Base-by-base conservation (phyloP, 805 yeast genomes). In the Grigorovia humatica region DNA sequence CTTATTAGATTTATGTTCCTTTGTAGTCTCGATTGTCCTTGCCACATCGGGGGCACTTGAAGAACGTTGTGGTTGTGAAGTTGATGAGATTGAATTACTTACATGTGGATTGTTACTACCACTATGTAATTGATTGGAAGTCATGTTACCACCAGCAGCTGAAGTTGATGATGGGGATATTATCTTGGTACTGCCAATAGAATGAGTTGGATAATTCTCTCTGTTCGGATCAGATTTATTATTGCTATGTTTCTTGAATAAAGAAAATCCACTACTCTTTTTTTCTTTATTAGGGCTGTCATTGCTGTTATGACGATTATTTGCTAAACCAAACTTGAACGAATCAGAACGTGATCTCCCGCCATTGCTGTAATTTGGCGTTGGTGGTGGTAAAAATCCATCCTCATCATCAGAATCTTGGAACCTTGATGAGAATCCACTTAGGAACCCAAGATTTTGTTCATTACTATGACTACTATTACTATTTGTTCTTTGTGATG, bases 321-420 rank as follows among this genome's bases (percentile, higher is more conserved):
- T 32, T 6, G 15, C 32, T 38, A 19, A 45, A 44, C 40, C 35
- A 40, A 32, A 44, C 11, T 48, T 50, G 47, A 47, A 54, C 59
- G 43, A 41, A 17, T 17, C 44, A 13, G 46, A 48, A 42, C 49
- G n/a, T n/a, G 41, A 23, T 23, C 49, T 41, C 23, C 43, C 46
- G 18, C 46, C 20, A 18, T 23, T 43, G 27, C 43, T n/a, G 6
- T 38, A 9, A 15, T 35, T 46, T 8, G 43, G 46, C 4, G 18
- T 43, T 2, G 45, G 32, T 40, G 41, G 55, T 57, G 48, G 47
- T 4, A 35, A 65, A 27, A 57, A 60, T 19, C 75, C 80, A 13
- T 63, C 63, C 46, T 82, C 87, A 13, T 83, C 81, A 59, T 82
- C 86, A 2, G 85, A 80, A 60, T 83, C 88, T 5, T 71, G 72